Evolutionary conservation across 495 filamentous ascomycete species (phyloP).

Genomic region (Viridothelium virens): DNA sequence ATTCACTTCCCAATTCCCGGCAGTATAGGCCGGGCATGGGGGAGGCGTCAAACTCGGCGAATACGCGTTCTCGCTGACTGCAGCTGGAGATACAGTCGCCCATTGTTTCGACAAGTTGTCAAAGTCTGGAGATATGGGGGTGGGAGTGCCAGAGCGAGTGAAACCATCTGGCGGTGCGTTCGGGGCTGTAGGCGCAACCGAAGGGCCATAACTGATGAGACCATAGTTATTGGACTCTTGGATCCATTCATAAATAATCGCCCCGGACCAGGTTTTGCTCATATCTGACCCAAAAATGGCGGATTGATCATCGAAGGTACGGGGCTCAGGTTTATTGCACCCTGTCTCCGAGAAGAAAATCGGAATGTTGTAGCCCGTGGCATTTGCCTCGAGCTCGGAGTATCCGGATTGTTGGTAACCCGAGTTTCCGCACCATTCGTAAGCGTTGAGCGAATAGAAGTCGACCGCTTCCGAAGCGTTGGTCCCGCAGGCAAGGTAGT

Average conservation of each 20-base stretch:
- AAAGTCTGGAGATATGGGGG: conserved; percentile 68
- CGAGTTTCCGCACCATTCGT: conserved; percentile 74
- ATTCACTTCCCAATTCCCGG: conserved; percentile 63
- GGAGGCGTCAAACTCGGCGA: conserved; percentile 53
- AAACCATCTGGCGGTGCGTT: conserved; percentile 56
- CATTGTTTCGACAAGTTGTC: conserved; percentile 67
- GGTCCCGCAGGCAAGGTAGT: conserved; percentile 72
- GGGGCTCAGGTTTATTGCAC: conserved; percentile 53
- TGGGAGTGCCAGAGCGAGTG: conserved; percentile 63
- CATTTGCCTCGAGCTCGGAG: conserved; percentile 51
- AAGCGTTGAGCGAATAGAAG: conserved; percentile 80
- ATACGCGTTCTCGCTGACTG: conserved; percentile 58
- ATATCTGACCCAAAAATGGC: conserved; percentile 70
- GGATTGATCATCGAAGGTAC: conserved; percentile 66
- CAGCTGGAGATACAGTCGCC: conserved; percentile 62
- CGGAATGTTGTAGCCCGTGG: conserved; percentile 57
- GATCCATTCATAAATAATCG: conserved; percentile 88
- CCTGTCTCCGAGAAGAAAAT: conserved; percentile 44
- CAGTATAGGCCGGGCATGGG: conserved; percentile 62
- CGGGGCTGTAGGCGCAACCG: conserved; percentile 41
- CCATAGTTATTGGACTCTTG: conserved; percentile 80
- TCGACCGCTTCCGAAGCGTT: conserved; percentile 65
- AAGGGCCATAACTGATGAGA: conserved; percentile 64
- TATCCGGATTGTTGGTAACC: conserved; percentile 64
- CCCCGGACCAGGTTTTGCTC: conserved; percentile 67